Evolutionary conservation across 495 filamentous ascomycete genomes (phyloP), one percentile per base, ranked within the genome.

Genomic region (Podospora australis): DNA sequence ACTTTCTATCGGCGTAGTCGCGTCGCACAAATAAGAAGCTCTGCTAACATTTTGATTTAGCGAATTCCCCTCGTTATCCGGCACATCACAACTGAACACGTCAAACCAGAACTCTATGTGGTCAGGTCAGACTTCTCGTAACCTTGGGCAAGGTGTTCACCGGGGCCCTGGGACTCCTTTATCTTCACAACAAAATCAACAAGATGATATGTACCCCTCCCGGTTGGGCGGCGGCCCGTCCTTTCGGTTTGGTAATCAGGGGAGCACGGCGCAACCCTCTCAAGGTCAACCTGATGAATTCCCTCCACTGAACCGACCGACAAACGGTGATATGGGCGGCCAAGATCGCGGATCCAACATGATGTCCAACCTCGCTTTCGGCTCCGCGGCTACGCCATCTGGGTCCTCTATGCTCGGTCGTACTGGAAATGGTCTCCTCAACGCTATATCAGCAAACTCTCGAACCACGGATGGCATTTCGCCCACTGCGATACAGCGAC

Each of bases 1-100:
- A 8, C 25, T 28, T 39, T 43, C 17, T n/a, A 17, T 26, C 29
- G 16, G 23, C 45, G 30, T 24, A 19, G 21, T 9, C 32, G 20
- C 4, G 2, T 50, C 39, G 20, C 16, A 30, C 7, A 30, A n/a
- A n/a, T n/a, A n/a, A n/a, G n/a, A n/a, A 26, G n/a, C 24, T n/a
- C n/a, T n/a, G n/a, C n/a, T n/a, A n/a, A n/a, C n/a, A n/a, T n/a
- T n/a, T n/a, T n/a, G 16, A 5, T 20, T 17, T 50, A 94, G 88
- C 41, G 88, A 95, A 60, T 95, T 95, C 54, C 88, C 88, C 32
- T 87, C 85, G 0, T 65, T 95, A 56, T 89, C 85, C 46, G 84
- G 82, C 53, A 75, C 70, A 32, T 65, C 81, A 21, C 78, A 84
- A 35, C 77, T 88, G 57, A 74, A 83, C 19, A 67, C 58, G 11